Percentiles rank a stretch among this genome's conserved stretches.
phyloP scores from a whole-genome alignment of 805 yeast species.

The Myxozyma neotropica region DNA sequence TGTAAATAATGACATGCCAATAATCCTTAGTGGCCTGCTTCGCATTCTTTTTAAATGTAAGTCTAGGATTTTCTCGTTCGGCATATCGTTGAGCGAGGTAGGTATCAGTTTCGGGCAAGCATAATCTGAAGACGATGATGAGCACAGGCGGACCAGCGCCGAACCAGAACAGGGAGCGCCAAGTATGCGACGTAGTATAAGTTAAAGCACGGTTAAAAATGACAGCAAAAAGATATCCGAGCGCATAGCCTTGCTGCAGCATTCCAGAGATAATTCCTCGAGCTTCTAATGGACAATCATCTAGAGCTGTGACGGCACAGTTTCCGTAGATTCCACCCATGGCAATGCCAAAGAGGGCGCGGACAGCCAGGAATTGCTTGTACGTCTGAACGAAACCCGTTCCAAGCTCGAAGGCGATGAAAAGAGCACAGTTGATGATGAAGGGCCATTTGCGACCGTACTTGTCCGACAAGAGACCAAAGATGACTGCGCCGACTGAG shows the following conservation, averaged over 20 bases:
- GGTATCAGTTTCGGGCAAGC: slow-evolving; percentile 60
- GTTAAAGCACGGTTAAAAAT: slow-evolving; percentile 64
- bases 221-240: slow-evolving; percentile 67
- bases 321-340: slow-evolving; percentile 76
- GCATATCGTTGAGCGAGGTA: slow-evolving; percentile 21
- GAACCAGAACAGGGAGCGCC: slow-evolving; percentile 78
- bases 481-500: slow-evolving; percentile 67
- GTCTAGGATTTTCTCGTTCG: slow-evolving; percentile 4
- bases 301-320: slow-evolving; percentile 66
- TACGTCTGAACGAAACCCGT: slow-evolving; percentile 66
- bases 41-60: slow-evolving; percentile 36
- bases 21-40: slow-evolving; percentile 50
- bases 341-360: slow-evolving; percentile 67
- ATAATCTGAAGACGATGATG: slow-evolving; percentile 59
- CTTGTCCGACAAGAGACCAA: slow-evolving; percentile 63
- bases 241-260: slow-evolving; percentile 79
- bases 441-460: slow-evolving; percentile 73
- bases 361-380: slow-evolving; percentile 58
- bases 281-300: slow-evolving; percentile 61
- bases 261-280: slow-evolving; percentile 67
- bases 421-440: slow-evolving; percentile 53
- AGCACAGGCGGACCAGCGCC: slow-evolving; percentile 67
- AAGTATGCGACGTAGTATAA: slow-evolving; percentile 51
- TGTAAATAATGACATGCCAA: slow-evolving; percentile 63
- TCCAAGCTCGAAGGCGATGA: slow-evolving; percentile 62